Base-by-base conservation (phyloP, 768 basidiomycete genomes). In the Amanita exitialis region DNA sequence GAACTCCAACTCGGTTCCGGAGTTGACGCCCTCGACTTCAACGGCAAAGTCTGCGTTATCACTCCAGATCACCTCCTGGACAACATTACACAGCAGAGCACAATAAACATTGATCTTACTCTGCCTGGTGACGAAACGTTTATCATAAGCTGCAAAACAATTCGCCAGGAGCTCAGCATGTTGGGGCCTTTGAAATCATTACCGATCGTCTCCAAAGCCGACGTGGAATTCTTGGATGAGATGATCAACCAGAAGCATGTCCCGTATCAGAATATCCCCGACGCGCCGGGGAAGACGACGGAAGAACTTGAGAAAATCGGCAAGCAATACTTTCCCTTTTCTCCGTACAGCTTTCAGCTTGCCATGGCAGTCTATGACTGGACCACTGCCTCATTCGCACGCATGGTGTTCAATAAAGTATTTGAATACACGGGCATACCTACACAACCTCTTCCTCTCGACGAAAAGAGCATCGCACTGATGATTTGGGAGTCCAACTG, bases 381-480 rank as follows among this genome's bases (percentile, higher is more conserved):
- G 37, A 38, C 37, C 6, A 16, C 37, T 16, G 37, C 37, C 18
- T 38, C 37, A 20, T 38, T 38, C 10, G 39, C 52, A 6, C 54
- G 54, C 12, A 45, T 55, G 53, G 54, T 55, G 6, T 36, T 55
- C 21, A 36, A 36, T 18, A 55, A 54, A 52, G 46, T 55, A 16
- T 55, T 55, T 42, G 53, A 55, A 37, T 55, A 47, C n/a, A 55
- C 54, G 0, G 32, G 42, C 2, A 45, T 55, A 10, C 52, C 39
- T 13, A 7, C 13, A 21, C 13, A 13, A 15, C 53, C 54, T 21
- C 38, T 37, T 42, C 53, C 53, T 18, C 25, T 54, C 16, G 54
- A 55, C 39, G 5, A 21, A 21, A 13, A 16, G 21, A 53, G 52
- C 42, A 28, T 55, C 13, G 54, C 54, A 5, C 10, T 20, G 34